These are phyloP conservation scores for Triadica sebifera DNA, from an alignment of 345 rosid genomes.

Conservation along the genomic window DNA sequence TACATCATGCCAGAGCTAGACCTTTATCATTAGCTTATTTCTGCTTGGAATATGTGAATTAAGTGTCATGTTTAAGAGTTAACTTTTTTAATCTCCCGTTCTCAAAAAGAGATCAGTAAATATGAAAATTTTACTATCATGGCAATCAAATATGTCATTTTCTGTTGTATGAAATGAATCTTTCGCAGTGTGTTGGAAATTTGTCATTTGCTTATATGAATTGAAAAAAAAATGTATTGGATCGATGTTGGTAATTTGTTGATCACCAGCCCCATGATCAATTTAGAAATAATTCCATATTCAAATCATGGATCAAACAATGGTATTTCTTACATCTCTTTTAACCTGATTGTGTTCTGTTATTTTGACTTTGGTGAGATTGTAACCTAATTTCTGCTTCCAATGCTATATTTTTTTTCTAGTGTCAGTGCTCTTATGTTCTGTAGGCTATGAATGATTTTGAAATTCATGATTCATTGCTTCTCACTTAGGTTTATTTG, in stretches of 20 bases:
- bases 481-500: constrained; percentile 3
- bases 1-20: too few relatives aligned
- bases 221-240: neutral
- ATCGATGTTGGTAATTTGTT: neutral
- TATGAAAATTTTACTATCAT: neutral
- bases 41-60: neutral
- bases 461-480: neutral
- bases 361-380: neutral
- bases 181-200: too few relatives aligned
- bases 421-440: neutral
- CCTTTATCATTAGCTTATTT: neutral
- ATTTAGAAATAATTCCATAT: neutral
- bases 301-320: neutral
- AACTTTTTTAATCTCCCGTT: neutral
- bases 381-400: neutral
- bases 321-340: neutral
- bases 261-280: neutral
- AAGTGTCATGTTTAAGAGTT: neutral
- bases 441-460: neutral
- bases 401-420: neutral
- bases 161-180: too few relatives aligned
- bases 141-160: too few relatives aligned
- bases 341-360: neutral
- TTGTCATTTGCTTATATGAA: neutral
- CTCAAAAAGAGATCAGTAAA: neutral